phyloP scores from a whole-genome alignment of 257 asterid species.

The Jaltomata sinuosa region DNA sequence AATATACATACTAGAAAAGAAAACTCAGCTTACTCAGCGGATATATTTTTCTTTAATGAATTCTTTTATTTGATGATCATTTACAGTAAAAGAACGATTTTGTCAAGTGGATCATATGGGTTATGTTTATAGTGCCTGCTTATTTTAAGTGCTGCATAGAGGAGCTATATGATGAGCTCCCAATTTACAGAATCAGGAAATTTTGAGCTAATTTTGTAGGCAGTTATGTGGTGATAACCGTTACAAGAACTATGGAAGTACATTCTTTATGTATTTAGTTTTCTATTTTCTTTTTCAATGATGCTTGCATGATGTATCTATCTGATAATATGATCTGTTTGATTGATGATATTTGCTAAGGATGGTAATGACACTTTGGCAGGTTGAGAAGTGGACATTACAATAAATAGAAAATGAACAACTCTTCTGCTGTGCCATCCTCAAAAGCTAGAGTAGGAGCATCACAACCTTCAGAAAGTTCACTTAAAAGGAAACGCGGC shows the following conservation, averaged over 20 bases:
- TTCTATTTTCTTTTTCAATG: not conserved
- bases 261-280: not conserved
- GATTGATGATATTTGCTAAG: not conserved
- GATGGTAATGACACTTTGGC: not conserved
- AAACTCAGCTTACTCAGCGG: too few relatives aligned
- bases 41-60: not conserved
- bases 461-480: constrained; percentile 62
- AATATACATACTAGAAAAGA: not conserved
- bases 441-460: constrained; percentile 58
- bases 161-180: not conserved
- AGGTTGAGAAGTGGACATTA: not conserved
- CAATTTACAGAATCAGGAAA: not conserved
- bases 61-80: not conserved
- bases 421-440: constrained; percentile 37
- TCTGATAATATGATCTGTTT: not conserved
- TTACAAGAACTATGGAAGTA: not conserved
- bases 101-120: not conserved
- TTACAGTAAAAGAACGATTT: not conserved
- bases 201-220: not conserved
- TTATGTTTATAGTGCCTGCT: not conserved
- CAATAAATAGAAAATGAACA: constrained; percentile 46
- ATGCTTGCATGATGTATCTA: not conserved
- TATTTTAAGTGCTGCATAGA: not conserved
- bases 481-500: constrained; percentile 83
- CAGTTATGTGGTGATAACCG: not conserved